Base-by-base conservation (phyloP, 257 asterid species). In the Ophiorrhiza pumila region DNA sequence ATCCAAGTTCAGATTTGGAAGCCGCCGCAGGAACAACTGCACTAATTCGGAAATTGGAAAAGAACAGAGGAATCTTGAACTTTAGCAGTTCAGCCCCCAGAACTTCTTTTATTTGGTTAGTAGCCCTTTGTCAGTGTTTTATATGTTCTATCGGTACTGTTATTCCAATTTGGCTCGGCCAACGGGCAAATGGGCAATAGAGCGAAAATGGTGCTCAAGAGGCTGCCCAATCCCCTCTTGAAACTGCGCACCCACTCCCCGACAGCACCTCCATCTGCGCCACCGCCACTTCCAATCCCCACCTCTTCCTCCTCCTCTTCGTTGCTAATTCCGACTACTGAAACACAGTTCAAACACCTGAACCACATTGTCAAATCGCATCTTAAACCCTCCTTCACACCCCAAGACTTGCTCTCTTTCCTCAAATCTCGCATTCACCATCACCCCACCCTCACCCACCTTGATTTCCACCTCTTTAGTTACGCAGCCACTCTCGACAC, bases 401-500 rank as follows among this genome's bases (percentile, higher is more conserved):
- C 97, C 18, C 62, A 78, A 35, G 86, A 84, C 23, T 86, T 94
- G 68, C 87, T 94, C 74, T 87, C 81, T 37, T 90, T 95, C 85
- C 65, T 89, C 74, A 87, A 76, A 56, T 78, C 86, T 65, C 95
- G 77, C 76, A 82, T 92, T 76, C 92, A 84, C 84, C 89, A 91
- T 83, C 91, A 91, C 83, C 96, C 97, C 8, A 69, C 77, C 31
- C 90, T 92, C 78, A 50, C 84, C 82, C 97, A 95, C 87, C 91
- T 92, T 57, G 99, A 92, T 77, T 87, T 85, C 86, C 93, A 92
- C 75, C 88, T 95, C 84, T 95, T 95, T 89, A 86, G 84, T 68
- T 85, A 85, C 77, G 89, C 89, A 70, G 88, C 98, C 74, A 80
- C 97, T 13, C 89, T 92, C 17, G 97, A 90, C 61, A 87, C 97